Base-by-base conservation (phyloP, 148 eudicot genomes). In the Diospyros lotus region DNA sequence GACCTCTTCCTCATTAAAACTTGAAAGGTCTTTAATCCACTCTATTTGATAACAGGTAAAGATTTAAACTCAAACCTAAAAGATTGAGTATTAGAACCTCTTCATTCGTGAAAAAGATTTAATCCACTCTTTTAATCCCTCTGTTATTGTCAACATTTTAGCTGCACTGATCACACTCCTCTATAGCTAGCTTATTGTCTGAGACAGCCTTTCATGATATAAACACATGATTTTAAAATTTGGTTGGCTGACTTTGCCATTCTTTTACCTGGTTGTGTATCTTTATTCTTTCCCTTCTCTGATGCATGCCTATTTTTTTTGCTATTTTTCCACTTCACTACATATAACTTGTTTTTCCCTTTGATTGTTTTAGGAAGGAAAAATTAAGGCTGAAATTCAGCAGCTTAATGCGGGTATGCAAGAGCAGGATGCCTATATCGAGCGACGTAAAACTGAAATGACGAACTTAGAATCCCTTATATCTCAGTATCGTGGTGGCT, bases 311-410 rank as follows among this genome's bases (percentile, higher is more conserved):
- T 6, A 11, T 44, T 15, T 13, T 66, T 44, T 2, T 39, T 5
- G 54, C 11, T 45, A 39, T 53, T 10, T 2, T 48, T 51, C 50
- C 3, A 17, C 40, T 1, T 45, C 10, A 17, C 3, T 68, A 12
- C 13, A 15, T 17, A n/a, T 51, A 17, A 54, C 17, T 39, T 48
- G 8, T 52, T 58, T 71, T 51, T 43, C 60, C 17, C 46, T 68
- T 68, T 75, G 51, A 58, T 41, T 74, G 54, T 81, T 79, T 71
- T 82, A 95, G 98, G 97, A 89, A 82, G 75, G 64, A 75, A 91
- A 88, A 76, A 85, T 95, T 18, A 82, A 77, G 69, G 86, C 80
- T 74, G 98, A 95, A 80, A 86, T 89, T 65, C 76, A 88, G 75
- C 86, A 88, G 75, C 90, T 95, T 38, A 77, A 84, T 61, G 82